A percentile compares a stretch with the other conserved stretches of the same genome.
phyloP scores from a whole-genome alignment of 768 basidiomycete species.

The Pseudohyphozyma bogoriensis region DNA sequence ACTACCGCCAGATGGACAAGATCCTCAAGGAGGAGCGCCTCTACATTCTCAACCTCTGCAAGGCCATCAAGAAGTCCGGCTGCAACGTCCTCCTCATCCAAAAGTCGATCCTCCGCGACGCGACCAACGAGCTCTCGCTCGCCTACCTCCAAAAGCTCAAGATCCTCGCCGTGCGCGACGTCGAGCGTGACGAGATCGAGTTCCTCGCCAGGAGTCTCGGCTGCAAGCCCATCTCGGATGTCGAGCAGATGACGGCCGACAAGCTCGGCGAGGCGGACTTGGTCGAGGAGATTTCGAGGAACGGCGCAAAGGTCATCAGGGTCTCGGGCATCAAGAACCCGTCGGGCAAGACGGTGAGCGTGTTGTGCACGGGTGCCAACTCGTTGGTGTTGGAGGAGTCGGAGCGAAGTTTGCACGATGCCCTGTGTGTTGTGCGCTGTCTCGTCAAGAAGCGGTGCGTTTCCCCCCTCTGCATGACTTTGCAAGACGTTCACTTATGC shows the following conservation, averaged over 20 bases:
- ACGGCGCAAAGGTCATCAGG: constrained; percentile 81
- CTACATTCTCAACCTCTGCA: constrained; percentile 94
- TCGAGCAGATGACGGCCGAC: constrained; percentile 94
- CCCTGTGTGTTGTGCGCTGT: constrained; percentile 96
- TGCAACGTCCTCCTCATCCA: constrained; percentile 98
- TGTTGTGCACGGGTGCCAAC: constrained; percentile 90
- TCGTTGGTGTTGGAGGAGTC: constrained; percentile 89
- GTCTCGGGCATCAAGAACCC: constrained; percentile 91
- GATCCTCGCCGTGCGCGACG: constrained; percentile 91
- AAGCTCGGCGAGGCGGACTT: constrained; percentile 94
- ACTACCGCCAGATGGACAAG: constrained; percentile 99
- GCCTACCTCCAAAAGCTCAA: constrained; percentile 95
- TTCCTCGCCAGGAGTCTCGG: constrained; percentile 91
- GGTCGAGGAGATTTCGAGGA: constrained; percentile 73
- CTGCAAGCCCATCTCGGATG: constrained; percentile 92
- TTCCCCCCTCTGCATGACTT: too few relatives aligned
- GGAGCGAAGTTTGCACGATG: constrained; percentile 94
- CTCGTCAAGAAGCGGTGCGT: constrained; percentile 91
- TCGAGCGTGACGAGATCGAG: constrained; percentile 97
- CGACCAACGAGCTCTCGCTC: constrained; percentile 94
- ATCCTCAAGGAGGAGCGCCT: constrained; percentile 98
- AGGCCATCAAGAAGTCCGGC: constrained; percentile 99
- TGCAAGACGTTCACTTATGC: background rate
- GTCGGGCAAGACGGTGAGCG: constrained; percentile 66
- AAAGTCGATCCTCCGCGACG: constrained; percentile 97